Base-by-base conservation (phyloP, 73 alveolate genomes). In the Tetrahymena malaccensis region DNA sequence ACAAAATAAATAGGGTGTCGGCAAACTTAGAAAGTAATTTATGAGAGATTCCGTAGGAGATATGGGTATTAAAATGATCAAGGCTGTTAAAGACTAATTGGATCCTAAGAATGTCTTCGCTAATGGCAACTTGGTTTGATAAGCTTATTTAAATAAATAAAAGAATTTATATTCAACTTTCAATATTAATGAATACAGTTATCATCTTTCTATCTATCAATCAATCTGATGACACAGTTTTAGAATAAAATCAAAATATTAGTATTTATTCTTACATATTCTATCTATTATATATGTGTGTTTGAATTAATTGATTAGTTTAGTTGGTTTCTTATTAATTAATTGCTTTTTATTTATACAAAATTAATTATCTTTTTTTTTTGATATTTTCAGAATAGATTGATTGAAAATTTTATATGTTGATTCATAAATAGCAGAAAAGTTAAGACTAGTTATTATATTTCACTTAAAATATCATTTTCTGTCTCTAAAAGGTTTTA, bases 41-140 rank as follows among this genome's bases (percentile, higher is more conserved):
- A 93, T 96, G 97, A 44, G 84, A 38, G 85, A 94, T 43, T 96
- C 96, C 10, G 94, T 97, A 17, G 98, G 99, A 38, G 98, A 96
- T 4, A 94, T 96, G 94, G 98, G 98, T 35, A 43, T 97, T 16
- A 97, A 95, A 43, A 55, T 98, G 55, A 85, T 98, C 34, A 96
- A 83, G 43, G 94, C 95, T 21, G 84, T 98, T 38, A 97, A 98
- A 85, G 58, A 85, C 25, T 94, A 96, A 43, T 56, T 98, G 31
- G 99, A 98, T 96, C 99, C 99, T 10, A 96, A 97, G 93, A 96
- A 97, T 58, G 93, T 98, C 34, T 96, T 98, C 58, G 99, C 98
- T 34, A 96, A 96, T 94, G 85, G 94, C 50, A 96, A 96, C 56
- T 96, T 96, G 40, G 94, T 96, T 40, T 96, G 96, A 95, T 38